Percentiles rank a stretch among this genome's conserved stretches.
These are phyloP conservation scores for Mytilinidion resinicola DNA, from an alignment of 495 filamentous ascomycete species.

Conservation along the genomic window DNA sequence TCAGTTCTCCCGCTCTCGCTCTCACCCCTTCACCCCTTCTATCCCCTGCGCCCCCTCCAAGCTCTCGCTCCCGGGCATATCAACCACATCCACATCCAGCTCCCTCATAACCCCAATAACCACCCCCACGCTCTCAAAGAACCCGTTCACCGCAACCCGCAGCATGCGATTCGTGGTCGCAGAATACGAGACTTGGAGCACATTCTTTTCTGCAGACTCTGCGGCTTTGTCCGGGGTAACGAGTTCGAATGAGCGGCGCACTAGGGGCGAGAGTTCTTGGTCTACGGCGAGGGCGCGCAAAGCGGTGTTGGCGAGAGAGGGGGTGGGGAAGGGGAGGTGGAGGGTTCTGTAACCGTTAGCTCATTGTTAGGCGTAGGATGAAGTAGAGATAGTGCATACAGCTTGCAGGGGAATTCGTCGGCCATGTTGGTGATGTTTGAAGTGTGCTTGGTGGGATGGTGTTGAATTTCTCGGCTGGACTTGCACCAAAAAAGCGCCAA, in stretches of 20 bases:
- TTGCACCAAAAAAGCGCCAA: neutral
- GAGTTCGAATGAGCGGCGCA: slow-evolving; percentile 64
- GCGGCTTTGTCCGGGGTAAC: slow-evolving; percentile 35
- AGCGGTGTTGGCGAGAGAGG: slow-evolving; percentile 71
- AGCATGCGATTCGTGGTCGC: slow-evolving; percentile 95
- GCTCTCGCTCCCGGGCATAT: slow-evolving; percentile 31
- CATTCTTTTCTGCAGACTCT: slow-evolving; percentile 39
- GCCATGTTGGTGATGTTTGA: neutral
- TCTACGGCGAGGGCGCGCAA: slow-evolving; percentile 76
- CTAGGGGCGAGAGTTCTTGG: slow-evolving; percentile 76
- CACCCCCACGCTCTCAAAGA: slow-evolving; percentile 82
- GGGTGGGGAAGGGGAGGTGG: slow-evolving; percentile 74
- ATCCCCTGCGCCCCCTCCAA: slow-evolving; percentile 37
- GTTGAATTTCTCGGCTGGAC: neutral
- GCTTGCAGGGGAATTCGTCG: slow-evolving; percentile 57
- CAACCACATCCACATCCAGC: slow-evolving; percentile 78
- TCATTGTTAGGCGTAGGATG: too few relatives aligned
- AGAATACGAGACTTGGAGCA: slow-evolving; percentile 70
- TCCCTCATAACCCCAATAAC: slow-evolving; percentile 82
- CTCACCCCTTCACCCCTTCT: slow-evolving; percentile 19
- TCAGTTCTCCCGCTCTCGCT: neutral
- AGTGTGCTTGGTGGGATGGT: neutral
- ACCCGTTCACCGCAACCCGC: slow-evolving; percentile 94
- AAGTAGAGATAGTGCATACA: slow-evolving; percentile 49
- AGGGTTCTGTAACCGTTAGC: slow-evolving; percentile 63